Conservation (phyloP, 257 asterid species). For the Fraxinus americana region DNA sequence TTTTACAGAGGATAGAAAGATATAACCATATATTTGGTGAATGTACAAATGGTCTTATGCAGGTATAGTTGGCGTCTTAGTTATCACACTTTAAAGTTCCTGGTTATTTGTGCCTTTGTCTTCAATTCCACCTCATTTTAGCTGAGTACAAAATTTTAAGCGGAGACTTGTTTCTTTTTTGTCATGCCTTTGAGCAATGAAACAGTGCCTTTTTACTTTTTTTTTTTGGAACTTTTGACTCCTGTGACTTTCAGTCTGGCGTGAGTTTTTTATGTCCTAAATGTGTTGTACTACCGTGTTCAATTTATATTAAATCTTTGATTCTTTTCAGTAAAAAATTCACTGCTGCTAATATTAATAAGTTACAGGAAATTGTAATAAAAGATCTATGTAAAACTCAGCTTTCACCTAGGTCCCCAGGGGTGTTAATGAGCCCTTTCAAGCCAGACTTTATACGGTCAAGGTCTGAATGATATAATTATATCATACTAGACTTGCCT, state of each 20-base stretch:
- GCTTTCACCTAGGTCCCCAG: not conserved
- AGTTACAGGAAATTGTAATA: not conserved
- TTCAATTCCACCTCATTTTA: not conserved
- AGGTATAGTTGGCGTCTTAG: conserved; percentile 46
- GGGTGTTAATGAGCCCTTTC: not conserved
- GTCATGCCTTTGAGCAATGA: not conserved
- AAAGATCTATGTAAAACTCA: not conserved
- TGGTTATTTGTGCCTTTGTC: conserved; percentile 3
- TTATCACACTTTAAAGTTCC: not conserved
- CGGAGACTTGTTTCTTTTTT: not conserved
- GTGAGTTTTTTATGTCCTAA: no score
- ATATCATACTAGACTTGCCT: not conserved
- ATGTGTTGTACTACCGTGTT: not conserved
- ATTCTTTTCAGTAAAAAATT: not conserved
- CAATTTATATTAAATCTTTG: not conserved
- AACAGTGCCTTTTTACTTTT: not conserved
- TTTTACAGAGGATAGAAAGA: conserved; percentile 62
- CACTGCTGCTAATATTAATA: not conserved
- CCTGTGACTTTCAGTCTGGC: not conserved
- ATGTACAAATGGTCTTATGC: conserved; percentile 53
- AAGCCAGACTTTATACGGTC: not conserved
- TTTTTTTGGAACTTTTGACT: not conserved
- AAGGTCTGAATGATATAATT: not conserved
- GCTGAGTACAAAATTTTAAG: not conserved
- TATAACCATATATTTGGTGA: conserved; percentile 80